Evolutionary conservation across 257 asterid genomes (phyloP), one percentile per base, ranked within the genome.

Genomic region (Gardenia jasminoides): DNA sequence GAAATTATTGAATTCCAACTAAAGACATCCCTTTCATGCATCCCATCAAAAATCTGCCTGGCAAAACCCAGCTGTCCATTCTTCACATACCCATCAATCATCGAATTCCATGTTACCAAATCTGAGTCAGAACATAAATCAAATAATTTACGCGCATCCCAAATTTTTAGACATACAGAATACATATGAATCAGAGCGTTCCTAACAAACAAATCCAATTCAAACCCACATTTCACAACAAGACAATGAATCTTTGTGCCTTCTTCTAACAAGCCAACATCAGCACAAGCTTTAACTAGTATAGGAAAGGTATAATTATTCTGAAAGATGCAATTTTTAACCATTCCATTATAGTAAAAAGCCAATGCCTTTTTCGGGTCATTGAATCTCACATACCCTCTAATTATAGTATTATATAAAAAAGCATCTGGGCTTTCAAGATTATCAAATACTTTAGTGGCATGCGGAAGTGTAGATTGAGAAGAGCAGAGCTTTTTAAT

Each of bases 1-100:
- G 88, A 78, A 67, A 86, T 77, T 85, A 86, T 86, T 2, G 86
- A 68, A 39, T 86, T 86, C 89, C 89, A 86, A 44, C 88, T 84
- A 61, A 84, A 75, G 3, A 68, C 80, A 78, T 86, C 89, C 81
- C 79, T 84, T 65, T 48, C 78, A 6, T 39, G 65, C 88, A 86
- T 86, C 56, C 44, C 50, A 58, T 84, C 88, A 67, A 86, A 86
- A 59, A 86, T 50, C 72, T 61, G 67, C 20, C 80, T 73, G 10
- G 88, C 89, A 54, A 75, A 22, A 33, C 10, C 43, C 76, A 84
- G 61, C 56, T 82, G 79, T 47, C 83, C 86, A 30, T 84, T 86
- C 59, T 86, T 84, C 72, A 82, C 84, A 72, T 79, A 86, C 43
- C 86, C 89, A 2, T 78, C 80, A 67, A 86, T 52, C 89, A 84